phyloP scores from a whole-genome alignment of 306 rosid genomes.

The Lathyrus oleraceus region DNA sequence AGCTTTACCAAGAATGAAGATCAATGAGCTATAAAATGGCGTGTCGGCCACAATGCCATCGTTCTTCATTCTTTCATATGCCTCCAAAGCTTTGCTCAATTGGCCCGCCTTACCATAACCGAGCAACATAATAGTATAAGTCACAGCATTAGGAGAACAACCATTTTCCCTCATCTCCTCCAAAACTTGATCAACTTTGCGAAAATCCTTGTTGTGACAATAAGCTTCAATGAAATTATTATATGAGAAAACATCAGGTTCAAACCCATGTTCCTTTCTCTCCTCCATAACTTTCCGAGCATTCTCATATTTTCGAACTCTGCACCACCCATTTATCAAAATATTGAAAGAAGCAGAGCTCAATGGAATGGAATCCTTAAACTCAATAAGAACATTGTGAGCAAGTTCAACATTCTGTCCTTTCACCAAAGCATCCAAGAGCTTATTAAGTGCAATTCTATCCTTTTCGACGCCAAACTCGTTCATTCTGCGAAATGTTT shows the following conservation, averaged over 20 bases:
- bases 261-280: constrained; percentile 59
- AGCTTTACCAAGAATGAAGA: constrained; percentile 62
- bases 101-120: constrained; percentile 64
- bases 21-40: constrained; percentile 57
- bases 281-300: constrained; percentile 69
- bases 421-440: constrained; percentile 74
- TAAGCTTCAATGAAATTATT: constrained; percentile 60
- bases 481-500: constrained; percentile 52
- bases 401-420: constrained; percentile 67
- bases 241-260: constrained; percentile 61
- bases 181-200: constrained; percentile 57
- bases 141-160: constrained; percentile 57
- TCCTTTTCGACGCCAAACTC: constrained; percentile 55
- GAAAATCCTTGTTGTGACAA: constrained; percentile 65
- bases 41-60: constrained; percentile 59
- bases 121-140: constrained; percentile 65
- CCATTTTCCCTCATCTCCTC: constrained; percentile 59
- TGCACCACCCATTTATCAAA: constrained; percentile 84
- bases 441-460: constrained; percentile 47
- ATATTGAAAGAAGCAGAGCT: constrained; percentile 54
- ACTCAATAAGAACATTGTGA: constrained; percentile 52
- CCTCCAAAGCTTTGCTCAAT: constrained; percentile 53
- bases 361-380: constrained; percentile 50
- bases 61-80: constrained; percentile 63
- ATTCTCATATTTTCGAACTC: constrained; percentile 51